phyloP scores from a whole-genome alignment of 208 protist genomes.

The Acanthamoeba castellanii region DNA sequence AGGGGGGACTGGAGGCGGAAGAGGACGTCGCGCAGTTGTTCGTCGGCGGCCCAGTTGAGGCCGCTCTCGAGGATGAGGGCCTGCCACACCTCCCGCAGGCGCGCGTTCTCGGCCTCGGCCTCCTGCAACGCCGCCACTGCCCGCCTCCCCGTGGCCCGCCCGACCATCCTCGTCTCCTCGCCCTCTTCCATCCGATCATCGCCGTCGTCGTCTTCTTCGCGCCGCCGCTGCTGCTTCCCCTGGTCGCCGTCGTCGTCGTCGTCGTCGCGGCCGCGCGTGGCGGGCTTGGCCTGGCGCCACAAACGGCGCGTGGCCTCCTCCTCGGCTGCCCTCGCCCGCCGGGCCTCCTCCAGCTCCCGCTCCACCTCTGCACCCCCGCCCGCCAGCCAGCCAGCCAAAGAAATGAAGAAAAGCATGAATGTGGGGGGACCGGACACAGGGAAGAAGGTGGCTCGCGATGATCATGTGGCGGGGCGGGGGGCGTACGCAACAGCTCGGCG shows the following conservation, averaged over 20 bases:
- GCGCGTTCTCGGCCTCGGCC: background rate
- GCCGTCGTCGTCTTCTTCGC: background rate
- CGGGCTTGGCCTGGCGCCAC: background rate
- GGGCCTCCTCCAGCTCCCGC: background rate
- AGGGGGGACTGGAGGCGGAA: background rate
- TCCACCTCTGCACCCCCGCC: background rate
- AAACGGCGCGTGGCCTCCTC: background rate
- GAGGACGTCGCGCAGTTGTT: background rate
- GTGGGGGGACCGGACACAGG: no score
- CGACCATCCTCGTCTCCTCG: background rate
- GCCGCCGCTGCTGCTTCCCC: no score
- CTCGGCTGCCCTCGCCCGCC: background rate
- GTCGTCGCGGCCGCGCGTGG: background rate
- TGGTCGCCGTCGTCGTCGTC: background rate
- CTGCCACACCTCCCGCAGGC: background rate
- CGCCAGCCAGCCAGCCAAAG: no score
- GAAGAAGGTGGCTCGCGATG: no score
- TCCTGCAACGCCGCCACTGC: background rate
- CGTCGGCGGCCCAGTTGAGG: constrained; percentile 12
- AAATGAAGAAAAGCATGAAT: no score
- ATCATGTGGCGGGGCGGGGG: no score
- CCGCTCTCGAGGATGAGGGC: background rate
- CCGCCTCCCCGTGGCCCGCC: background rate
- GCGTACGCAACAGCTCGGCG: background rate
- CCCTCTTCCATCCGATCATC: no score